Conservation (phyloP, 345 rosid species). For the Brassica nigra region DNA sequence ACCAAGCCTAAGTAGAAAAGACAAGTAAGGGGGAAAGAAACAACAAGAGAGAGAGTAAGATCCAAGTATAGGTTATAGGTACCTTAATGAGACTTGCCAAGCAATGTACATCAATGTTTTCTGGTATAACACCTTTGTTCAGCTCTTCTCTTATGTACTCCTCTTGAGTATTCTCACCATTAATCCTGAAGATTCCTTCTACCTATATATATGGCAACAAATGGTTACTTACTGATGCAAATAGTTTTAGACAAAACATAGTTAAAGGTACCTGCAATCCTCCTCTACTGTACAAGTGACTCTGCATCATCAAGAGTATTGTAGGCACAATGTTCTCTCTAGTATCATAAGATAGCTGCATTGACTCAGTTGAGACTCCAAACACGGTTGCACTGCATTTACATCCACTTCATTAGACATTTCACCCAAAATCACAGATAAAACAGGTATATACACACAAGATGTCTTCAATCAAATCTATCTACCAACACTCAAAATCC, state of each 20-base stretch:
- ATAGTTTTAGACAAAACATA: not conserved
- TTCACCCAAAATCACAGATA: not conserved
- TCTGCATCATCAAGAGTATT: conserved; percentile 88
- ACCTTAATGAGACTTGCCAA: conserved; percentile 99
- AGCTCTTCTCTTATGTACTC: conserved; percentile 86
- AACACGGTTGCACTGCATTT: conserved; percentile 82
- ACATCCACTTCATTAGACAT: not conserved
- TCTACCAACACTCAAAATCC: not conserved
- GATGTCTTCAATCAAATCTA: not conserved
- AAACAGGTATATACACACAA: not conserved
- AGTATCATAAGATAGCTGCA: conserved; percentile 90
- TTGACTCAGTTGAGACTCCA: conserved; percentile 95
- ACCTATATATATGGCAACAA: conserved; percentile 51
- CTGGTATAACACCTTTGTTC: conserved; percentile 78
- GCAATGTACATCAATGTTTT: conserved; percentile 84
- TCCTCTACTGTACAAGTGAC: conserved; percentile 79
- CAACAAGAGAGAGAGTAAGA: not conserved
- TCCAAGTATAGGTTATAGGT: not conserved
- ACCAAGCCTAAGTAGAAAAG: conserved; percentile 75
- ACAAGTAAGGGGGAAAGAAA: not conserved
- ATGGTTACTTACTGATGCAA: not conserved
- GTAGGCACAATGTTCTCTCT: conserved; percentile 95
- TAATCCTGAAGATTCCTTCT: conserved; percentile 95
- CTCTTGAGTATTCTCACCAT: conserved; percentile 88
- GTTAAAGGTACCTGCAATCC: conserved; percentile 63